These are phyloP conservation scores for Groenewaldozyma sp. DNA, from an alignment of 1,139 yeast genomes.

Conservation along the genomic window DNA sequence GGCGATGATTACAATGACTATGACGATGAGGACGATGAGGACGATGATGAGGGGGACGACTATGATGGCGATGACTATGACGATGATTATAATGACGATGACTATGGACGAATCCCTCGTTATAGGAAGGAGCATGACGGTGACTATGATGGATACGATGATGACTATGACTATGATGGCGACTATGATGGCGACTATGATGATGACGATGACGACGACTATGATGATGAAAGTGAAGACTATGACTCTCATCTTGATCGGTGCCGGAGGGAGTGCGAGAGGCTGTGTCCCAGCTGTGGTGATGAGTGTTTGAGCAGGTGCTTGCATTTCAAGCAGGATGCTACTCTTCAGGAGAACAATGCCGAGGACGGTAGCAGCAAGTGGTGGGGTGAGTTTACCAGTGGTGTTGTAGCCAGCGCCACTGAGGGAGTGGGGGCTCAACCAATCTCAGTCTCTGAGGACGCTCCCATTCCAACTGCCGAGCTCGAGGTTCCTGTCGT, in stretches of 20 bases:
- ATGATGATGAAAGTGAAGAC: neutral
- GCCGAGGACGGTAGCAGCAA: neutral
- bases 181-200: slow-evolving; percentile 5
- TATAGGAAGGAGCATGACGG: neutral
- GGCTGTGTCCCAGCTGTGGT: slow-evolving; percentile 1
- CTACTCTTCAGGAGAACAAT: neutral
- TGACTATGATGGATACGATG: neutral
- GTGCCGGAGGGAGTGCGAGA: neutral
- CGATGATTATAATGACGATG: neutral
- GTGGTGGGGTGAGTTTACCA: slow-evolving; percentile 2
- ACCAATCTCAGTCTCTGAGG: slow-evolving; percentile 1
- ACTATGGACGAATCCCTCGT: neutral
- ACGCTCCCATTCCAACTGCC: slow-evolving; percentile 1
- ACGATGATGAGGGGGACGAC: too few relatives aligned
- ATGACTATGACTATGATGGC: slow-evolving; percentile 2
- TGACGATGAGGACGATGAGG: too few relatives aligned
- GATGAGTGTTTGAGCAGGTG: slow-evolving; percentile 1
- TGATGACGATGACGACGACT: slow-evolving; percentile 5
- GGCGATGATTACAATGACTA: too few relatives aligned
- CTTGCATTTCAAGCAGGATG: slow-evolving; percentile 1
- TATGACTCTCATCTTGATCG: neutral
- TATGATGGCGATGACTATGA: neutral
- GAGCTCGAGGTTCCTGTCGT: neutral
- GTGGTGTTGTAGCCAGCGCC: neutral
- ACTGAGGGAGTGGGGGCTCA: too few relatives aligned